These are phyloP conservation scores for Sugiyamaella castrensis DNA, from an alignment of 1,139 yeast species.

Conservation along the genomic window DNA sequence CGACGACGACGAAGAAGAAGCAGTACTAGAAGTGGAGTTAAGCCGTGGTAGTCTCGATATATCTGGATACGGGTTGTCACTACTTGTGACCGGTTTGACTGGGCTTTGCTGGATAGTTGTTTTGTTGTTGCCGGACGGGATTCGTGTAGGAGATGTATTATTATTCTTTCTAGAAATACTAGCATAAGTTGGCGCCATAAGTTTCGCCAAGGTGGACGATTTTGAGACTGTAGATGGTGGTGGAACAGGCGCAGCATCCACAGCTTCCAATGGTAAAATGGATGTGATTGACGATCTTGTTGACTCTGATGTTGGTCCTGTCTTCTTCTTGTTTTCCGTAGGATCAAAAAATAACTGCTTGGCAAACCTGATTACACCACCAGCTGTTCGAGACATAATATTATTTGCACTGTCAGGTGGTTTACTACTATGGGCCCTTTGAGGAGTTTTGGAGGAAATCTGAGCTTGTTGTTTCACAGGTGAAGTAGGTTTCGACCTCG, in stretches of 20 bases:
- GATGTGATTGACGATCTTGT: background rate
- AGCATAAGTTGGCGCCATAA: slow-evolving; percentile 40
- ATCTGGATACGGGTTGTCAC: background rate
- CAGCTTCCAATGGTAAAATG: background rate
- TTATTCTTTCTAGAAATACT: slow-evolving; percentile 29
- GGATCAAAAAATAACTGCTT: slow-evolving; percentile 27
- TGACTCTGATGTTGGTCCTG: background rate
- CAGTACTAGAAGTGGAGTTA: background rate
- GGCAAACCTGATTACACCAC: slow-evolving; percentile 28
- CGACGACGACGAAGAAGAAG: background rate
- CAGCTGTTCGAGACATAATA: slow-evolving; percentile 11
- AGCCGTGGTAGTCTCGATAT: background rate
- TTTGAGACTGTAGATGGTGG: slow-evolving; percentile 1
- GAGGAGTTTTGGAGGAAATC: slow-evolving; percentile 1
- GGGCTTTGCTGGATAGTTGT: background rate
- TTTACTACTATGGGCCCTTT: background rate
- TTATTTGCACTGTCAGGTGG: slow-evolving; percentile 11
- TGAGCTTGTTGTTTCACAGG: background rate
- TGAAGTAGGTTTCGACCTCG: background rate
- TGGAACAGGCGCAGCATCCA: background rate
- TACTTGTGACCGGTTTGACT: background rate
- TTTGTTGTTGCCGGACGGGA: slow-evolving; percentile 1
- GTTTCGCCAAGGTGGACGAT: slow-evolving; percentile 27
- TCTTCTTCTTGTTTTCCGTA: slow-evolving; percentile 6
- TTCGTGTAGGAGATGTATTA: slow-evolving; percentile 7